Evolutionary conservation across 2,329 filamentous ascomycete species (phyloP).

Genomic region (Dactylellina drechsleri): DNA sequence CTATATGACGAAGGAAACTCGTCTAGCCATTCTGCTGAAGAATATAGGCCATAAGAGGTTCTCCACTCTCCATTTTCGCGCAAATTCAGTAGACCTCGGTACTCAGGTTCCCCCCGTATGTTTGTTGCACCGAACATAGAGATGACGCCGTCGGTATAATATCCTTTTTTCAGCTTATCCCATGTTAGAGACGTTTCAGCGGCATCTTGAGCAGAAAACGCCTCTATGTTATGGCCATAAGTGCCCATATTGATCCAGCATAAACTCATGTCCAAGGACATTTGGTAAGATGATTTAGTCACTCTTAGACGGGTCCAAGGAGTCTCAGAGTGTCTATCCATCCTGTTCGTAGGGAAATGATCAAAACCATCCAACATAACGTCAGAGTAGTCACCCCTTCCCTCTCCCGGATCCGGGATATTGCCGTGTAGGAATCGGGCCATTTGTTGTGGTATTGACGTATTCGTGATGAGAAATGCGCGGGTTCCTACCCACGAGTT

Average conservation of each 20-base stretch:
- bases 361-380: background rate
- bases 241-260: background rate
- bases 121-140: background rate
- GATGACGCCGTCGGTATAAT: background rate
- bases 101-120: too few relatives aligned
- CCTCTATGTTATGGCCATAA: background rate
- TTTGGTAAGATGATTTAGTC: background rate
- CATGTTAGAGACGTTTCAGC: background rate
- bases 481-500: background rate
- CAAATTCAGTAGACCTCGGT: background rate
- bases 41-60: background rate
- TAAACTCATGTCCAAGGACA: background rate
- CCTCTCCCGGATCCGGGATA: background rate
- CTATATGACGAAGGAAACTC: background rate
- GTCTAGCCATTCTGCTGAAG: background rate
- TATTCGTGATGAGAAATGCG: background rate
- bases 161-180: background rate
- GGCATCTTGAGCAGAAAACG: background rate
- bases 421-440: background rate
- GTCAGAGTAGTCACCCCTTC: background rate
- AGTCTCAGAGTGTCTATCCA: background rate
- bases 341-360: background rate
- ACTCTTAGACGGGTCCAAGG: conserved; percentile 5
- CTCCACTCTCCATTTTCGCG: background rate
- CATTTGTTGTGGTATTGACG: background rate